A percentile compares a stretch with the other conserved stretches of the same genome.
Evolutionary conservation across 345 rosid genomes (phyloP).

Genomic region (Sisymbrium altissimum): DNA sequence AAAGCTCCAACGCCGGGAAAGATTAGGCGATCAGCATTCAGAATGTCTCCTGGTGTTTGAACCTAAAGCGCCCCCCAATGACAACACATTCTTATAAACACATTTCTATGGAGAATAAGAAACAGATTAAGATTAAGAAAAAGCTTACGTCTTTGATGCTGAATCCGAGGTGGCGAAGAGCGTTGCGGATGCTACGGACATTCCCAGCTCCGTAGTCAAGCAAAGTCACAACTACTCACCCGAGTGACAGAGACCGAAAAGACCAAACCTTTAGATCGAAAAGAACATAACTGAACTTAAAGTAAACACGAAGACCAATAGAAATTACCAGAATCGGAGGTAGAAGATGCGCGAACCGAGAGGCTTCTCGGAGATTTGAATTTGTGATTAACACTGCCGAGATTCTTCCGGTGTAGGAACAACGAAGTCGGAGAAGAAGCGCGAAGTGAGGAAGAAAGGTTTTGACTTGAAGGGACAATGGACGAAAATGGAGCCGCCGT

Average conservation of each 20-base stretch:
- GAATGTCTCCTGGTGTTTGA: constrained; percentile 70
- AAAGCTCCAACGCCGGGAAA: constrained; percentile 98
- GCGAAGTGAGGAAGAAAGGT: neutral
- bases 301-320: neutral
- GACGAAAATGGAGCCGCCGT: constrained; percentile 31
- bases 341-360: constrained; percentile 56
- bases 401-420: constrained; percentile 20
- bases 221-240: constrained; percentile 61
- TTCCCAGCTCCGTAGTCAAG: constrained; percentile 98
- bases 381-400: constrained; percentile 31
- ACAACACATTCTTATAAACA: neutral
- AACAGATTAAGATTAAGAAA: neutral
- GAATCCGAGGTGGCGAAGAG: constrained; percentile 75
- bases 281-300: neutral
- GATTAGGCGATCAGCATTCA: constrained; percentile 69
- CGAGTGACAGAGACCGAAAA: neutral
- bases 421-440: constrained; percentile 33
- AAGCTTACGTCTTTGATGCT: constrained; percentile 62
- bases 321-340: constrained; percentile 55
- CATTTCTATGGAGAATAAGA: neutral
- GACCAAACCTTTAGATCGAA: neutral
- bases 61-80: constrained; percentile 45
- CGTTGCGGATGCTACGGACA: constrained; percentile 83
- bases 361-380: constrained; percentile 41
- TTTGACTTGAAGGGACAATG: neutral